phyloP scores from a whole-genome alignment of 2,329 filamentous ascomycete genomes.

The Monilinia laxa region DNA sequence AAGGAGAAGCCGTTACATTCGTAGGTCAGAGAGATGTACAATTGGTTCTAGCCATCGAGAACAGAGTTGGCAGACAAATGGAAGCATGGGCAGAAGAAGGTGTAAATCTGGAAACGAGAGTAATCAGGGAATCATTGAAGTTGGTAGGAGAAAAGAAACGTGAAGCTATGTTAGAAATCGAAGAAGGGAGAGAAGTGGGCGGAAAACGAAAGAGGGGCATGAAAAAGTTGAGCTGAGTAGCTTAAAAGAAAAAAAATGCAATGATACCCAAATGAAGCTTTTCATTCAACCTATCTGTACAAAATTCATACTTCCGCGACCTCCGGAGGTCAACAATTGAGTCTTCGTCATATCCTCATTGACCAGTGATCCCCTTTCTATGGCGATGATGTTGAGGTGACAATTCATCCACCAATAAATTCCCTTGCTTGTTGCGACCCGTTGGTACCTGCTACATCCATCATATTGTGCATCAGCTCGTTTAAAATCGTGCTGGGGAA shows the following conservation, averaged over 20 bases:
- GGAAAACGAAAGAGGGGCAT: conserved; percentile 72
- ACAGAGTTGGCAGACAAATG: conserved; percentile 77
- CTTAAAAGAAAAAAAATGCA: not conserved
- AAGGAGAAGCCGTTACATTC: conserved; percentile 80
- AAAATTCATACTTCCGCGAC: too few species aligned
- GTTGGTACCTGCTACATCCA: too few species aligned
- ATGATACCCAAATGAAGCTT: conserved; percentile 3
- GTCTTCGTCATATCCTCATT: too few species aligned
- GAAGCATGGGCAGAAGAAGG: conserved; percentile 83
- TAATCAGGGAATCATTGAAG: conserved; percentile 82
- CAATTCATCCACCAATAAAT: too few species aligned
- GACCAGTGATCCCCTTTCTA: too few species aligned
- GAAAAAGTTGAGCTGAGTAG: conserved; percentile 47
- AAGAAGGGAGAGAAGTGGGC: conserved; percentile 85
- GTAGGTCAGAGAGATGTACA: conserved; percentile 92
- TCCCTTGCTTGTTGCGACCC: too few species aligned
- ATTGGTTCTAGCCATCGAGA: conserved; percentile 86
- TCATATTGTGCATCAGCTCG: too few species aligned
- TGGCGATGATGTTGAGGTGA: too few species aligned
- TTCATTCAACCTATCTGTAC: not conserved
- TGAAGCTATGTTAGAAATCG: conserved; percentile 85
- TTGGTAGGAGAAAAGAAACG: conserved; percentile 90
- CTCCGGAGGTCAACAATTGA: too few species aligned
- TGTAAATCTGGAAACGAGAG: conserved; percentile 88
- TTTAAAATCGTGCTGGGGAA: too few species aligned